Conservation (phyloP, 2,329 filamentous ascomycete species). For the Pseudopyricularia cyperi region DNA sequence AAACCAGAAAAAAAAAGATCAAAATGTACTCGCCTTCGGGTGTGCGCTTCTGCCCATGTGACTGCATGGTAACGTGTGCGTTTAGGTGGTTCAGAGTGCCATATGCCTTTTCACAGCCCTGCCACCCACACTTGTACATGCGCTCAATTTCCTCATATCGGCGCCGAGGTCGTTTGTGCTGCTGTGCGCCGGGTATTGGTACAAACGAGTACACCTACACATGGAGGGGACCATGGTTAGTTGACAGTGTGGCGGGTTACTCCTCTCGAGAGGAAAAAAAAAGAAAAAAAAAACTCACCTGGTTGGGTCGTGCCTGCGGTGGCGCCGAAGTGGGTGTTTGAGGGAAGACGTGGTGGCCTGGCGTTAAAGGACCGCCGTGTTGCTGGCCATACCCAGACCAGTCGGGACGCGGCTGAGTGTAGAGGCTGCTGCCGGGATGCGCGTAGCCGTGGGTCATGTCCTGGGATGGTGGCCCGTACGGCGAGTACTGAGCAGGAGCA, state of each 20-base stretch:
- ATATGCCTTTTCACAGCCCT: conserved; percentile 96
- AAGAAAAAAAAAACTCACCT: conserved; percentile 33
- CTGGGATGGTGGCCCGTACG: conserved; percentile 70
- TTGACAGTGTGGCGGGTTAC: conserved; percentile 4
- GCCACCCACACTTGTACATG: conserved; percentile 99
- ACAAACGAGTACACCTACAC: conserved; percentile 94
- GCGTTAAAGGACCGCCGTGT: conserved; percentile 32
- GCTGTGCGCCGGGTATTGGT: conserved; percentile 89
- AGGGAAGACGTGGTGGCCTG: conserved; percentile 39
- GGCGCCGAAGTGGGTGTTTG: conserved; percentile 42
- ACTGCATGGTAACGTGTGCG: conserved; percentile 98
- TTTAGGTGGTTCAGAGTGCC: conserved; percentile 96
- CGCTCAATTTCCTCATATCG: conserved; percentile 97
- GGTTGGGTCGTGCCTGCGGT: conserved; percentile 40
- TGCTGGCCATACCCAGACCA: conserved; percentile 56
- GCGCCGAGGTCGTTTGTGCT: conserved; percentile 87
- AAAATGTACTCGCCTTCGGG: conserved; percentile 70
- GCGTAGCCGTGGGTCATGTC: conserved; percentile 74
- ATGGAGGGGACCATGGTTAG: conserved; percentile 8
- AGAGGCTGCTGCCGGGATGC: conserved; percentile 49
- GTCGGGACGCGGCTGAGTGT: conserved; percentile 59
- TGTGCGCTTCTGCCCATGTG: conserved; percentile 84
- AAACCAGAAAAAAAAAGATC: conserved; percentile 6
- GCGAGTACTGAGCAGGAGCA: conserved; percentile 70
- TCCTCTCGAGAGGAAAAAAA: background rate